Base-by-base conservation (phyloP, 768 basidiomycete species). In the Mycena latifolia region DNA sequence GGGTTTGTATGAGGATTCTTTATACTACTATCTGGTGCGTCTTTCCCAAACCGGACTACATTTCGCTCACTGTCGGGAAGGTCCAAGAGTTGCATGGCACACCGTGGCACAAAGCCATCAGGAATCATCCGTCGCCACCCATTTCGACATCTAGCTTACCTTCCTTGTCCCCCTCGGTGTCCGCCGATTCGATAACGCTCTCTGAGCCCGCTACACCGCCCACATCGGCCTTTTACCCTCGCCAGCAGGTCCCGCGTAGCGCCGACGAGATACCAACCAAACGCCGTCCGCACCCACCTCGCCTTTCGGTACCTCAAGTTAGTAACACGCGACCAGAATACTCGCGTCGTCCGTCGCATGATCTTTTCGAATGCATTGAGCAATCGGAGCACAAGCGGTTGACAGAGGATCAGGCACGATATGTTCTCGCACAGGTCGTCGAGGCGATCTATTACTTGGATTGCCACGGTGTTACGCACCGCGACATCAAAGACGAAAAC, bases 401-500 rank as follows among this genome's bases (percentile, higher is more conserved):
- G 50, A 85, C 88, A 15, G 95, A 97, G 77, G 80, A 79, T 51
- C 88, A 92, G 74, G 92, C 95, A 12, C 87, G 90, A 56, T 90
- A 90, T 77, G 89, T 98, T 70, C 95, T 97, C 75, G 82, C 85
- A 35, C 96, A 98, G 79, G 88, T 98, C 47, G 93, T 94, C 55
- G 92, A 95, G 61, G 92, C 90, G 39, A 92, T 96, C 8, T 79
- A 86, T 66, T 94, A 96, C 74, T 85, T 98, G 37, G 86, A 97
- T 72, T 80, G 82, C 50, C 90, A 88, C 65, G 94, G 96, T 28
- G 93, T 99, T 70, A 89, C 92, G 0, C 97, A 99, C 77, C 91
- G 97, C 43, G 97, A 99, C 76, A 90, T 99, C 72, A 99, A 99
- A 76, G 97, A 98, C 60, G 97, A 99, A 77, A 99, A 99, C 74